phyloP scores from a whole-genome alignment of 1,139 yeast genomes.

The Blastobotrys ciferrii region DNA sequence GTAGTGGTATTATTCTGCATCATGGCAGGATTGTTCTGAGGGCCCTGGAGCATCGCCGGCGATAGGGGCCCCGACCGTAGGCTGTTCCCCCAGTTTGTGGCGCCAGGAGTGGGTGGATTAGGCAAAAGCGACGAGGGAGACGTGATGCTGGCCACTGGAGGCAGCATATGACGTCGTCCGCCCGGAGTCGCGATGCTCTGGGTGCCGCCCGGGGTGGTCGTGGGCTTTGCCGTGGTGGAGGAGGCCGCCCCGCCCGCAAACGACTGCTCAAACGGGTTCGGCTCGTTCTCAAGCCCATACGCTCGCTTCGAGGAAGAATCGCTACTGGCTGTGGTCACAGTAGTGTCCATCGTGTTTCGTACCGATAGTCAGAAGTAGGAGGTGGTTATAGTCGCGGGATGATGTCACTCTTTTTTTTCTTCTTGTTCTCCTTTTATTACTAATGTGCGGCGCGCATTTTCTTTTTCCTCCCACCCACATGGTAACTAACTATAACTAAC shows the following conservation, averaged over 20 bases:
- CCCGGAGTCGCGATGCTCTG: constrained; percentile 32
- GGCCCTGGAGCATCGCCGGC: constrained; percentile 37
- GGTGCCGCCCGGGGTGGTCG: constrained; percentile 21
- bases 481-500: too few relatives aligned
- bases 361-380: background rate
- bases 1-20: constrained; percentile 3
- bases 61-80: constrained; percentile 35
- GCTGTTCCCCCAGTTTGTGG: constrained; percentile 29
- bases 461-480: background rate
- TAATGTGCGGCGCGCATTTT: background rate
- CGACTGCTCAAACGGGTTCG: constrained; percentile 92
- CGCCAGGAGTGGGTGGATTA: constrained; percentile 18
- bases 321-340: constrained; percentile 5
- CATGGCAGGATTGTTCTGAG: constrained; percentile 22
- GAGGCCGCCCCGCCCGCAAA: constrained; percentile 60
- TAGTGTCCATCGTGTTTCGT: constrained; percentile 1
- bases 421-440: background rate
- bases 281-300: constrained; percentile 68
- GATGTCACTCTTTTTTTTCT: constrained; percentile 7
- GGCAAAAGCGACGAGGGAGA: constrained; percentile 36
- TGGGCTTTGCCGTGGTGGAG: constrained; percentile 20
- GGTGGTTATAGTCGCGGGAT: constrained; percentile 6
- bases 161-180: constrained; percentile 34
- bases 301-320: background rate
- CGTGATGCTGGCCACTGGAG: constrained; percentile 38